These are phyloP conservation scores for Paramecium sonneborni DNA, from an alignment of 73 alveolate species.

Conservation along the genomic window DNA sequence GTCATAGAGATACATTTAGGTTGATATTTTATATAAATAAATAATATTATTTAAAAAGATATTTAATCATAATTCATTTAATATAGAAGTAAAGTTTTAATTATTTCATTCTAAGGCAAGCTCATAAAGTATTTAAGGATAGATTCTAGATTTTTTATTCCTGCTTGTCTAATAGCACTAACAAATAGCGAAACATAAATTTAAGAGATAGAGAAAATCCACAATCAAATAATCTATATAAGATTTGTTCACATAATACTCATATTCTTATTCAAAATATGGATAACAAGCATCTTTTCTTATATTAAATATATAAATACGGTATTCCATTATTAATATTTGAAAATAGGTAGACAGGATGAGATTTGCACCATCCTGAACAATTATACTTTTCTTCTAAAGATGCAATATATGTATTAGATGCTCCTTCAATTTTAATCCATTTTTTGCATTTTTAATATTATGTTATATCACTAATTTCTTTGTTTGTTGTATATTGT, in stretches of 20 bases:
- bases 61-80: background rate
- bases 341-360: background rate
- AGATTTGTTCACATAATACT: background rate
- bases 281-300: background rate
- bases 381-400: background rate
- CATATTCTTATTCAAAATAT: slow-evolving; percentile 14
- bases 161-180: background rate
- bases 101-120: background rate
- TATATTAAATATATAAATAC: background rate
- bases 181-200: background rate
- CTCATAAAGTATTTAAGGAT: slow-evolving; percentile 31
- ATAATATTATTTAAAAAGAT: slow-evolving; percentile 24
- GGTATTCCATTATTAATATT: slow-evolving; percentile 18
- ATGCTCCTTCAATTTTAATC: background rate
- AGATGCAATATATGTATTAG: background rate
- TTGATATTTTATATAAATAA: background rate
- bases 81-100: background rate
- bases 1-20: background rate
- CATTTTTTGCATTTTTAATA: background rate
- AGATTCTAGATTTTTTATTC: background rate
- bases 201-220: background rate
- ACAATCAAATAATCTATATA: background rate
- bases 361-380: slow-evolving; percentile 15
- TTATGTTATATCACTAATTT: background rate
- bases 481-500: background rate